Evolutionary conservation across 805 yeast genomes (phyloP), one percentile per base, ranked within the genome.

Genomic region (Wickerhamiella kurtzmanii): DNA sequence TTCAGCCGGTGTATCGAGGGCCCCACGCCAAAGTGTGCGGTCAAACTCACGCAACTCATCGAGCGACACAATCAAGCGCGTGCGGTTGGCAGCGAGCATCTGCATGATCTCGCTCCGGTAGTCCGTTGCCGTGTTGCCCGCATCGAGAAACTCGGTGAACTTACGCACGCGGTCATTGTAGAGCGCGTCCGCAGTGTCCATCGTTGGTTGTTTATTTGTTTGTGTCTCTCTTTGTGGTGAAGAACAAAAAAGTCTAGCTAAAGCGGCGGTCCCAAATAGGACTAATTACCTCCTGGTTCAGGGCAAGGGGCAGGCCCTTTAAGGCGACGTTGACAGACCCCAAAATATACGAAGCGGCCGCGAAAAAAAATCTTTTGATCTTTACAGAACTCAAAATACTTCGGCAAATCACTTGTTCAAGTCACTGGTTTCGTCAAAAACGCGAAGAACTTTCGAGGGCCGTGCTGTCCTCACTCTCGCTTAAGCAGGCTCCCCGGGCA

Each of bases 11-110:
- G 68, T 68, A 47, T 75, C 69, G 46, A 92, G 65, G 8, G 87
- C 48, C 20, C 63, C 97, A 94, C 63, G 61, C 82, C 96, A 92
- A 53, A 79, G 76, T 1, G 74, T 77, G 45, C 75, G 68, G 64
- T 88, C 94, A 60, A 82, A 88, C 44, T 80, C 88, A 55, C 96
- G 73, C 17, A 92, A 62, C 53, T 89, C 96, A 64, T 92, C 98
- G 39, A 92, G 69, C 15, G 87, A 77, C 2, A 89, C 80, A 2
- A 72, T 68, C 40, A 89, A 68, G 57, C 98, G 73, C 52, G 75
- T 73, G 46, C 73, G 71, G 42, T 79, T 80, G 56, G 76, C 75
- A 52, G 72, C 69, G 43, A 88, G 76, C 82, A 92, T 80, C 32
- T 76, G 71, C 53, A 79, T 76, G 53, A 92, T 81, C 44, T 73